Percentiles rank a stretch among this genome's conserved stretches.
Conservation (phyloP, 768 basidiomycete species). For the Neoboletus brunneissimus region DNA sequence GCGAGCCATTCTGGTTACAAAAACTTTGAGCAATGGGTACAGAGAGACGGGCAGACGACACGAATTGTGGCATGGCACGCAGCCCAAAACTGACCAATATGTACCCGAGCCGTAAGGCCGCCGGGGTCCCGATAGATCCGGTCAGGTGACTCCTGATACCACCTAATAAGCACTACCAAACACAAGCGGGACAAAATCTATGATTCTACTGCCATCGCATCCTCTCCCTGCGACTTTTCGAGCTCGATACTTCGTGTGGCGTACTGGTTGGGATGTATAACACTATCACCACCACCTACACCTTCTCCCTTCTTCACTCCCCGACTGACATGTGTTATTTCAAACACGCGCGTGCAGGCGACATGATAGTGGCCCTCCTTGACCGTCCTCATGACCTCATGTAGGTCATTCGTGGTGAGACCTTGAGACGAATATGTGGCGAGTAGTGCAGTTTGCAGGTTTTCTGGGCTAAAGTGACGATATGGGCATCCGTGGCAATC, state of each 20-base stretch:
- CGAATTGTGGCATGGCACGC: conserved; percentile 16
- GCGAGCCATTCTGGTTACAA: conserved; percentile 20
- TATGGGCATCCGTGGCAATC: conserved; percentile 91
- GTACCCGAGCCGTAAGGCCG: neutral
- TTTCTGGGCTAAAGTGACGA: conserved; percentile 81
- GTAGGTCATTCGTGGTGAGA: conserved; percentile 64
- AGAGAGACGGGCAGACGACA: conserved; percentile 29
- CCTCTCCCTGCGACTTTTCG: conserved; percentile 42
- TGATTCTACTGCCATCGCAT: conserved; percentile 43
- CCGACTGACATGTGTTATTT: conserved; percentile 74
- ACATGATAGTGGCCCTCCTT: conserved; percentile 86
- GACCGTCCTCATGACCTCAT: conserved; percentile 79
- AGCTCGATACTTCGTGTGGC: conserved; percentile 72
- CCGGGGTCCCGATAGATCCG: conserved; percentile 14
- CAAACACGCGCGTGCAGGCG: conserved; percentile 95
- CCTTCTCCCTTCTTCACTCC: conserved; percentile 90
- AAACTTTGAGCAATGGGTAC: neutral
- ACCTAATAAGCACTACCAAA: conserved; percentile 1
- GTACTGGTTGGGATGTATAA: conserved; percentile 94
- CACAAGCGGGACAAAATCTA: neutral
- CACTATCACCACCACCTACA: conserved; percentile 77
- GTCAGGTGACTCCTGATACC: conserved; percentile 21
- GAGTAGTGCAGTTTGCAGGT: conserved; percentile 73
- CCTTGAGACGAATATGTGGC: conserved; percentile 64
- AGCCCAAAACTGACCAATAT: conserved; percentile 9